Base-by-base conservation (phyloP, 306 rosid species). In the Rubus idaeus region DNA sequence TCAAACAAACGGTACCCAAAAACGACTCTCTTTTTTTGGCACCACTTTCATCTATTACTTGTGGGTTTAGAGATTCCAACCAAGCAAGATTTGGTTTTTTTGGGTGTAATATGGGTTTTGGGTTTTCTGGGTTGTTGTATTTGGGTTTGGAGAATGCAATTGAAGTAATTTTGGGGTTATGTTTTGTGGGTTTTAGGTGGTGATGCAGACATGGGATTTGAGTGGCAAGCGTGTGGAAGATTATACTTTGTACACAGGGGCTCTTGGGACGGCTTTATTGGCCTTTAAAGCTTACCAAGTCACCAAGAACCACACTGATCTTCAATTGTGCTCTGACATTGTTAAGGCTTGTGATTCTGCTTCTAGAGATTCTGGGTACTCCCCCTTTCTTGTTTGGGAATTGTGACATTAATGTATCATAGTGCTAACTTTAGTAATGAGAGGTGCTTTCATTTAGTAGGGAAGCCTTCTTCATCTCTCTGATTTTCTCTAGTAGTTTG, bases 251-350 rank as follows among this genome's bases (percentile, higher is more conserved):
- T 94, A 89, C 75, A 84, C 97, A 5, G 96, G 98, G 45, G 82
- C 79, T 56, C 90, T 94, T 62, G 98, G 98, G 62, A 90, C 97
- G 37, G 96, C 94, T 5, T 91, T 67, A 78, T 50, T 91, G 70
- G 83, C 83, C 71, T 90, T 94, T 73, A 89, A 88, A 79, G 86
- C 91, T 35, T 91, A 82, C 70, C 89, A 81, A 81, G 85, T 90
- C 55, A 88, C 91, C 60, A 83, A 91, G 20, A 81, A 87, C 46
- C 77, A 5, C 23, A 78, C 46, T 82, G 96, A 94, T 81, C 98
- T 90, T 82, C 78, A 73, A 52, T 80, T 91, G 47, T 91, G 96
- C 85, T 85, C 79, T 26, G 85, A 90, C 45, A 90, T 94, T 76
- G 86, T 94, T 60, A 77, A 81, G 75, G 94, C 94, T 58, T 94